Conservation (phyloP, 495 filamentous ascomycete species). For the Xylaria venustula region DNA sequence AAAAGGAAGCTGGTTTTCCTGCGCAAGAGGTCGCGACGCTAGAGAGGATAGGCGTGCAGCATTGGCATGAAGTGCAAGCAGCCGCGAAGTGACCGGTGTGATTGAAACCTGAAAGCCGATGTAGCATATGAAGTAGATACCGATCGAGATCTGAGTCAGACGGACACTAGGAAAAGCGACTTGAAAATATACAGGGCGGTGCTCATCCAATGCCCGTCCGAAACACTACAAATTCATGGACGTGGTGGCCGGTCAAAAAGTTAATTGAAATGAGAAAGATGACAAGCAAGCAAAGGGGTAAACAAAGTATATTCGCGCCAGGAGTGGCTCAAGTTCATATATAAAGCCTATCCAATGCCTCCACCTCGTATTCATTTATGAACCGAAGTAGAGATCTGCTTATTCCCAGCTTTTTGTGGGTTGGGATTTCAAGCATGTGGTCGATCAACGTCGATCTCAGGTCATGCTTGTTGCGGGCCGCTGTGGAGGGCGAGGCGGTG, state of each 20-base stretch:
- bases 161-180: too few relatives aligned
- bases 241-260: too few relatives aligned
- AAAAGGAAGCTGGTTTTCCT: not conserved
- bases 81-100: not conserved
- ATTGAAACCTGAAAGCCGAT: not conserved
- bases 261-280: too few relatives aligned
- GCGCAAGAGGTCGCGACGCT: not conserved
- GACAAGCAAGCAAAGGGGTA: not conserved
- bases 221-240: too few relatives aligned
- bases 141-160: too few relatives aligned
- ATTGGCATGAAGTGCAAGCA: not conserved
- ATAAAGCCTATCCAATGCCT: not conserved
- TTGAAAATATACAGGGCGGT: not conserved
- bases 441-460: constrained; percentile 7
- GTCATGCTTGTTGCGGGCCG: not conserved
- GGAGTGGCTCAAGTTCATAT: not conserved
- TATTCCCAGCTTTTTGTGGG: not conserved
- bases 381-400: constrained; percentile 1
- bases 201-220: too few relatives aligned
- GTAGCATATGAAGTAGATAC: not conserved
- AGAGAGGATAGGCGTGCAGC: not conserved
- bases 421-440: not conserved
- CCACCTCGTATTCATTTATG: constrained; percentile 7
- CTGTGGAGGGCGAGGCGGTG: too few relatives aligned
- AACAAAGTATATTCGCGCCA: not conserved